Evolutionary conservation across 2,329 filamentous ascomycete genomes (phyloP), one percentile per base, ranked within the genome.

Genomic region (Fusarium albidum): DNA sequence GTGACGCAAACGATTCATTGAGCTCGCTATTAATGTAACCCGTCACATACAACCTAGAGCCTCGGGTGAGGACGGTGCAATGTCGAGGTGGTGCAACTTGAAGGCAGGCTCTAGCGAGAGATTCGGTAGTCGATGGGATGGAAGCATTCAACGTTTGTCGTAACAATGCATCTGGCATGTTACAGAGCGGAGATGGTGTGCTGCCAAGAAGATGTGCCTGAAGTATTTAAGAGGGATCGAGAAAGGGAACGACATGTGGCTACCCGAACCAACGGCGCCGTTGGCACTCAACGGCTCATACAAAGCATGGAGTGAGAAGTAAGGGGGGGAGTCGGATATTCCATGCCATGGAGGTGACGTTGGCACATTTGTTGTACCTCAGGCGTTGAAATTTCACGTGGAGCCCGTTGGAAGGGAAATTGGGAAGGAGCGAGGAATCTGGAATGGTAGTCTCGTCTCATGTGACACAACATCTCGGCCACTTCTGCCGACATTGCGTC

Each of bases 1-100:
- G 57, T 35, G 38, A 63, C 55, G 46, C 62, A 67, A 66, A 59
- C 62, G 44, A 10, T 13, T 45, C 50, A 56, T 53, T 57, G 55
- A 35, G 38, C 29, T 44, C 28, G 31, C 28, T 56, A 25, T 13
- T 35, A 38, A 17, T 50, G 55, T 50, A 26, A 38, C 38, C 53
- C 34, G 49, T 39, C 56, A 46, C 40, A 34, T 60, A 27, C 31
- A 48, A 42, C 47, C 41, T 39, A 12, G 17, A 33, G 33, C 49
- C 49, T 55, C 57, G 61, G 59, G 53, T 38, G 42, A 60, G 32
- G 45, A 49, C 52, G 17, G 43, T 44, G 52, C 47, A 51, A 35
- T 45, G 31, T 42, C 43, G n/a, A 42, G 48, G 55, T 35, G 50
- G 61, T 66, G 34, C 25, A 15, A 64, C 59, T 28, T 18, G 15